A percentile compares a stretch with the other conserved stretches of the same genome.
Conservation (phyloP, 352 stramenopile genomes). For the Phytophthora tentaculata region DNA sequence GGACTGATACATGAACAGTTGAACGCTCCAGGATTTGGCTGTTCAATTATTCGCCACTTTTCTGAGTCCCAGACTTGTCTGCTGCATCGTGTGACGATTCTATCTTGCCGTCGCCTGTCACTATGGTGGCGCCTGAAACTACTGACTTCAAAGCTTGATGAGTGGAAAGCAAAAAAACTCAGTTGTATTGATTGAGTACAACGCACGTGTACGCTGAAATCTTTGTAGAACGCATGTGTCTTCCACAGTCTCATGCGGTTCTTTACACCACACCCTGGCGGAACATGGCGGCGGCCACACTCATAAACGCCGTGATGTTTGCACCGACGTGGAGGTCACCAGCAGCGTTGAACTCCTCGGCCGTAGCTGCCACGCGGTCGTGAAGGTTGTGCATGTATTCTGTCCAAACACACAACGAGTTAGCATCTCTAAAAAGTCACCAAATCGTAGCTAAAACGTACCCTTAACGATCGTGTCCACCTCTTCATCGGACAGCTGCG, state of each 20-base stretch:
- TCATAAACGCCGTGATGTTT: conserved; percentile 98
- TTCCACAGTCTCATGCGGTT: neutral
- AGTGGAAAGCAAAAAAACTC: conserved; percentile 21
- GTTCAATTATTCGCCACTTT: too few relatives aligned
- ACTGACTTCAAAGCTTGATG: neutral
- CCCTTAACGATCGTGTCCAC: conserved; percentile 80
- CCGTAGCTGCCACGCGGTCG: conserved; percentile 70
- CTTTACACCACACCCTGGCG: conserved; percentile 95
- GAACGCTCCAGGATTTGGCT: too few relatives aligned
- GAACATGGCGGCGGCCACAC: conserved; percentile 97
- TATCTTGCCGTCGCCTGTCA: neutral
- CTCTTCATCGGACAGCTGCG: conserved; percentile 61
- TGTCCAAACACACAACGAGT: conserved; percentile 24
- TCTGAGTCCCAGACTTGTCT: too few relatives aligned
- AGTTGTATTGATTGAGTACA: conserved; percentile 34
- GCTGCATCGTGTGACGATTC: conserved; percentile 1
- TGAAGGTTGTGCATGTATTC: conserved; percentile 86
- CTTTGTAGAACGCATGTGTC: conserved; percentile 4
- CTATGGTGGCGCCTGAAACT: neutral
- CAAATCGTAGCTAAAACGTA: conserved; percentile 22
- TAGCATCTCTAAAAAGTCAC: conserved; percentile 8
- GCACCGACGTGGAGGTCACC: conserved; percentile 89
- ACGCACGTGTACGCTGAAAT: conserved; percentile 5
- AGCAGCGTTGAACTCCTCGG: conserved; percentile 77
- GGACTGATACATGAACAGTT: too few relatives aligned